Evolutionary conservation across 2,329 filamentous ascomycete species (phyloP).

Genomic region (Myriosclerotinia duriaeana): DNA sequence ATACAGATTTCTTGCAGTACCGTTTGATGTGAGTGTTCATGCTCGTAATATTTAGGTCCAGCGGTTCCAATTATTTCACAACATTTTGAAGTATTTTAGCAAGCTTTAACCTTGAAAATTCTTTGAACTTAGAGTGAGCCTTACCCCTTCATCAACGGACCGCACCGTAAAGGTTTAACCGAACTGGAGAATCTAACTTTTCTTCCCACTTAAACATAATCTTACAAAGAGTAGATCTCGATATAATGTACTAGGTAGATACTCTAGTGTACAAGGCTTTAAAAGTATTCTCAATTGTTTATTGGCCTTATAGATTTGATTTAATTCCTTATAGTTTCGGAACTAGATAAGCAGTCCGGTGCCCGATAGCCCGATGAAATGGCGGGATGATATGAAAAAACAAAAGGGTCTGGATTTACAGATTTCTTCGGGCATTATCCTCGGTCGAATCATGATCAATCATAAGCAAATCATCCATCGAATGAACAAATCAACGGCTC

Average conservation of each 20-base stretch:
- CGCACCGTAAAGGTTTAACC: constrained; percentile 12
- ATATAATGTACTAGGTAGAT: neutral
- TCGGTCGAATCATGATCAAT: constrained; percentile 14
- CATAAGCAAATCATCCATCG: neutral
- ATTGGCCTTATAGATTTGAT: constrained; percentile 1
- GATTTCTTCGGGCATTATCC: constrained; percentile 9
- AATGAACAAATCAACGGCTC: constrained; percentile 5
- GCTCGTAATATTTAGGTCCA: constrained; percentile 3
- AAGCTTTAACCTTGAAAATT: constrained; percentile 12
- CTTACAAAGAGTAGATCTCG: too few relatives aligned
- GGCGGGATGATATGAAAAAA: constrained; percentile 9
- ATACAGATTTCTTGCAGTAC: constrained; percentile 21
- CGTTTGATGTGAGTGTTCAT: constrained; percentile 19
- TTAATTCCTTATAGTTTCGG: constrained; percentile 7
- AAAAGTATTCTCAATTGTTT: neutral
- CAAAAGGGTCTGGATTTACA: constrained; percentile 14
- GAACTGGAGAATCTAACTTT: constrained; percentile 6
- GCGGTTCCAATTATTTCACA: neutral
- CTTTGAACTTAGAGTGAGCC: neutral
- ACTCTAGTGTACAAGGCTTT: neutral
- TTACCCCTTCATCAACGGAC: constrained; percentile 20
- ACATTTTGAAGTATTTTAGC: constrained; percentile 3
- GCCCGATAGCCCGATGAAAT: constrained; percentile 14
- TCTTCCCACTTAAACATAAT: neutral
- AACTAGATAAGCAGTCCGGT: constrained; percentile 4